These are phyloP conservation scores for Kalaharituber pfeilii DNA, from an alignment of 2,329 filamentous ascomycete genomes.

Conservation along the genomic window DNA sequence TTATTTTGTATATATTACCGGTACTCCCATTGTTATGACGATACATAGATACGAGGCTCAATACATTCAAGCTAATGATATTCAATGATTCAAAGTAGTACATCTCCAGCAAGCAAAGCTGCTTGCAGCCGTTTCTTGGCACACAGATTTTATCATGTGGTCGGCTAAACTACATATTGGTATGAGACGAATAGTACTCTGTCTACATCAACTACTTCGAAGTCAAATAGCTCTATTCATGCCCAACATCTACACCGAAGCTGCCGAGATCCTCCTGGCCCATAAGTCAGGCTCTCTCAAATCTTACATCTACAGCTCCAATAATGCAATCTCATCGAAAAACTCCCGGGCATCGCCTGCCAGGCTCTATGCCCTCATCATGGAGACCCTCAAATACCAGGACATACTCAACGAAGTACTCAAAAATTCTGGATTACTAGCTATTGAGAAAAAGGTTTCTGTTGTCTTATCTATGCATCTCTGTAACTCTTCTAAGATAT, in stretches of 20 bases:
- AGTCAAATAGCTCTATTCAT: constrained; percentile 51
- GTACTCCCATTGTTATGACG: no score
- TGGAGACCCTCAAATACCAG: constrained; percentile 85
- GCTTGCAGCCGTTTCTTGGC: no score
- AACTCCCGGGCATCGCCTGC: constrained; percentile 43
- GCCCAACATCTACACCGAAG: constrained; percentile 60
- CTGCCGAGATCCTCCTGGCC: constrained; percentile 53
- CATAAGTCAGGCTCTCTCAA: constrained; percentile 64
- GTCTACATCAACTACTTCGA: no score
- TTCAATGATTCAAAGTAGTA: no score
- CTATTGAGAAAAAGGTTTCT: constrained; percentile 75
- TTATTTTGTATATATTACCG: no score
- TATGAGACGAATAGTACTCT: no score
- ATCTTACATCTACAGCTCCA: constrained; percentile 61
- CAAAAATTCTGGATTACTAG: constrained; percentile 57
- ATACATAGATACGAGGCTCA: no score
- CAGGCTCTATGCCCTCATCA: constrained; percentile 72
- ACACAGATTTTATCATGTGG: no score
- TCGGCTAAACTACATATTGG: no score
- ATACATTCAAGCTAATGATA: no score
- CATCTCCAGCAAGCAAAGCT: no score
- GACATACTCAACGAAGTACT: constrained; percentile 73
- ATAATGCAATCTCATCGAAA: constrained; percentile 47
- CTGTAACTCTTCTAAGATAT: constrained; percentile 26
- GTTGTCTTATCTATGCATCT: constrained; percentile 15